Evolutionary conservation across 108 stramenopile genomes (phyloP), one percentile per base, ranked within the genome.

Genomic region (Aurantiochytrium sp.): DNA sequence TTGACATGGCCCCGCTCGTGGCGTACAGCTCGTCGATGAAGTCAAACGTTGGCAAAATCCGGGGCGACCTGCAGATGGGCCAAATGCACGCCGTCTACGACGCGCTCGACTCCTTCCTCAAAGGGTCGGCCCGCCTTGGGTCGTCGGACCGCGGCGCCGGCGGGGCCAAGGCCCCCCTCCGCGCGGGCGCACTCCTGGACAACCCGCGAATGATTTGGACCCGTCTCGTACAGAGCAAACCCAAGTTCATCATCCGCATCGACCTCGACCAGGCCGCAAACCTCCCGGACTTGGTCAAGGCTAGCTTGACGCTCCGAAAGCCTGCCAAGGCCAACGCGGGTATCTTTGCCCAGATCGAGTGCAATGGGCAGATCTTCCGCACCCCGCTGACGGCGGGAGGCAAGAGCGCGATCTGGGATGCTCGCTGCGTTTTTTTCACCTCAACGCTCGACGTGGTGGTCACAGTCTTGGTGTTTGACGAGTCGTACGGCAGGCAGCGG

Each of bases 51-150:
- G 73, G 73, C 42, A 48, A 41, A n/a, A 1, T 81, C 1, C 36
- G 73, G 6, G 73, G 73, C 3, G 73, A 81, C 32, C 27, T 81
- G 36, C 73, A 81, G 24, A 81, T 81, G 42, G 73, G 19, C 3
- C 73, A 81, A n/a, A 41, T 81, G 73, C 73, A 81, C 30, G 39
- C 73, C 42, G 30, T 81, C 6, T 48, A 48, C 32, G 73, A 81
- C 8, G 39, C 73, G 24, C 10, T 24, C 0, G 73, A 81, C 73
- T 39, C 36, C 21, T 81, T 81, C 32, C 12, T 48, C 6, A 48
- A 48, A 3, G 73, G 73, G 24, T 81, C 42, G 21, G 21, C 73
- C 32, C 39, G 73, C n/a, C 73, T 81, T 3, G 32, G 19, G 0
- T 41, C 39, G 10, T 41, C 42, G 36, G 45, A 81, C 24, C 42